Percentiles rank a stretch among this genome's conserved stretches.
Evolutionary conservation across 352 stramenopile species (phyloP).

Genomic region (Pythium folliculosum): DNA sequence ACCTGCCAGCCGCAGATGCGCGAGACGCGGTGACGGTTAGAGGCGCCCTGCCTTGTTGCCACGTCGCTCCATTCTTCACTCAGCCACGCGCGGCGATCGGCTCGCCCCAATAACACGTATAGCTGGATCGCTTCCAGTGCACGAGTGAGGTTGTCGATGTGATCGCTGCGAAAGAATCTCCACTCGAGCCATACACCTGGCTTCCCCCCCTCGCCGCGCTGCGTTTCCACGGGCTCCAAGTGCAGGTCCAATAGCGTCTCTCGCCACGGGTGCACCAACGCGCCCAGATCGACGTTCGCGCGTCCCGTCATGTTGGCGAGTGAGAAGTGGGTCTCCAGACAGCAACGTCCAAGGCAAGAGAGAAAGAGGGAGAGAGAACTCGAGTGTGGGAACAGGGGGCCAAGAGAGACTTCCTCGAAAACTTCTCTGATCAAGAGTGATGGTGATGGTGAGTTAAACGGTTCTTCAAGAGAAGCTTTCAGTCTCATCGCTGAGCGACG

Average conservation of each 20-base stretch:
- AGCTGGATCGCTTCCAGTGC: neutral
- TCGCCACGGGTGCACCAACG: neutral
- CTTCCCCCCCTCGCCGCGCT: too few species aligned
- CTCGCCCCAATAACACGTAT: neutral
- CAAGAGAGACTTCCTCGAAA: too few species aligned
- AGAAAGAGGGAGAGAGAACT: too few species aligned
- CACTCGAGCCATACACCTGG: neutral
- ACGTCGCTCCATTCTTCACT: neutral
- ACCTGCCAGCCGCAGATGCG: neutral
- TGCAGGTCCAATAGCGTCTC: neutral
- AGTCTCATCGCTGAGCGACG: too few species aligned
- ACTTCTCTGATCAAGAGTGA: too few species aligned
- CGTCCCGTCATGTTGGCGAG: too few species aligned
- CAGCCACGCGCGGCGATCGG: neutral
- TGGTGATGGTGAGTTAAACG: too few species aligned
- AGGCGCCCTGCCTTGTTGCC: neutral
- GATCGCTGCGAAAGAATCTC: neutral
- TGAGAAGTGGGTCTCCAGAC: too few species aligned
- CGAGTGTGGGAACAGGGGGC: too few species aligned
- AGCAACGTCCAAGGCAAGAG: too few species aligned
- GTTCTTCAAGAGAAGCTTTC: too few species aligned
- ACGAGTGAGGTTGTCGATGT: neutral
- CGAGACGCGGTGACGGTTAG: too few species aligned
- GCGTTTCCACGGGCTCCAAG: neutral
- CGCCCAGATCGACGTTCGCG: neutral